These are phyloP conservation scores for Strobilomyces confusus DNA, from an alignment of 768 basidiomycete genomes.

Conservation along the genomic window DNA sequence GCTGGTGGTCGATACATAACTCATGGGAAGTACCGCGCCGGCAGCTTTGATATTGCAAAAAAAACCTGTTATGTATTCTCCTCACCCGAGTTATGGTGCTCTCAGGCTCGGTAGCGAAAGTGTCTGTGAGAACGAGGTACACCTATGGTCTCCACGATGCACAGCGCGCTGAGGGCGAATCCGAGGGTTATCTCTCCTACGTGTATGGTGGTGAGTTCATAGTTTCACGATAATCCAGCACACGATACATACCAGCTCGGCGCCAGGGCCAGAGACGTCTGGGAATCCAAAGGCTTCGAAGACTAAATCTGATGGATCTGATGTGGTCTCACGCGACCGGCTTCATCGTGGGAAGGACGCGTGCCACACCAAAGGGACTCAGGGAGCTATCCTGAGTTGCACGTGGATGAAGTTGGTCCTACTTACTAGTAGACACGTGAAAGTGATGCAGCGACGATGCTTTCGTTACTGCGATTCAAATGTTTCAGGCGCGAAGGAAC, in stretches of 20 bases:
- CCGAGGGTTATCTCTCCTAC: not conserved
- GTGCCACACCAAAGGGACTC: not conserved
- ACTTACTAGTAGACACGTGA: too few relatives aligned
- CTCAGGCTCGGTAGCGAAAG: not conserved
- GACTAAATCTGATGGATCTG: not conserved
- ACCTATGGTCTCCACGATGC: not conserved
- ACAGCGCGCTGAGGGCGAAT: not conserved
- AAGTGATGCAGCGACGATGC: too few relatives aligned
- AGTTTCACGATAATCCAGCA: not conserved
- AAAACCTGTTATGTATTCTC: not conserved
- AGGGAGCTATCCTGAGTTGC: too few relatives aligned
- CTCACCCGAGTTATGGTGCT: not conserved
- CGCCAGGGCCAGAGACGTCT: not conserved
- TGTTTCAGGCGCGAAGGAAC: too few relatives aligned
- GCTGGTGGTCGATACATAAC: not conserved
- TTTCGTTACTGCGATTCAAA: too few relatives aligned
- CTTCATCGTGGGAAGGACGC: slow-evolving; percentile 2
- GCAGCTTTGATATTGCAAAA: not conserved
- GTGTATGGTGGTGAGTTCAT: not conserved
- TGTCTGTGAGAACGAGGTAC: not conserved
- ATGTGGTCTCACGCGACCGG: not conserved
- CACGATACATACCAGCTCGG: not conserved
- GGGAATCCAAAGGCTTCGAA: not conserved
- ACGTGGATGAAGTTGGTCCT: too few relatives aligned
- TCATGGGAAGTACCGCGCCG: too few relatives aligned